These are phyloP conservation scores for Penicillium coprophilum DNA, from an alignment of 495 filamentous ascomycete species.

Conservation along the genomic window DNA sequence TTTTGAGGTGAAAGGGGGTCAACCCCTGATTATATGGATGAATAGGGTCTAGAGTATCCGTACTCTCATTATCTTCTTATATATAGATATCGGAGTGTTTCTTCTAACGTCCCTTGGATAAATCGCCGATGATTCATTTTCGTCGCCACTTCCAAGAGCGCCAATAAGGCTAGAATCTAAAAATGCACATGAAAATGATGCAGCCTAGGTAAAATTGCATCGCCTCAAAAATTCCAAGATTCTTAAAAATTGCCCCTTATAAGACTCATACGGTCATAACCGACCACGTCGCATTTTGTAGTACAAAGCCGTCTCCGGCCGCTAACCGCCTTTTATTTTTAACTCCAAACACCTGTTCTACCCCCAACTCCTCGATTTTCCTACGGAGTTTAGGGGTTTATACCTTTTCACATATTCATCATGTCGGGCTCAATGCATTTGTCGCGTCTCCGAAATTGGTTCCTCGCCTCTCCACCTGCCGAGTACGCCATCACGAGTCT, in stretches of 20 bases:
- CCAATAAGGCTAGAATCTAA: slow-evolving; percentile 2
- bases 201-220: slow-evolving; percentile 18
- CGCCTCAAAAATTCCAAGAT: slow-evolving; percentile 11
- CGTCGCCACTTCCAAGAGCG: slow-evolving; percentile 18
- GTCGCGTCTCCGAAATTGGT: slow-evolving; percentile 77
- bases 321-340: slow-evolving; percentile 8
- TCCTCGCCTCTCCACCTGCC: slow-evolving; percentile 81
- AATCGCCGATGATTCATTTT: slow-evolving; percentile 1
- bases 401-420: slow-evolving; percentile 7
- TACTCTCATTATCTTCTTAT: too few relatives aligned
- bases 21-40: too few relatives aligned
- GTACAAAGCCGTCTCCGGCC: slow-evolving; percentile 16
- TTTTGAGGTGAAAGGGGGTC: too few relatives aligned
- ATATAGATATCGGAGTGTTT: too few relatives aligned
- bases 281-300: slow-evolving; percentile 25
- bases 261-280: slow-evolving; percentile 9
- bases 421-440: slow-evolving; percentile 63
- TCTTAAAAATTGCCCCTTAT: slow-evolving; percentile 5
- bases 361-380: slow-evolving; percentile 5
- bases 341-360: neutral
- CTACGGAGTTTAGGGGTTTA: neutral
- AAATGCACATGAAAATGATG: slow-evolving; percentile 16
- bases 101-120: too few relatives aligned
- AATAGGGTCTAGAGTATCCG: too few relatives aligned
- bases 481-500: slow-evolving; percentile 75